Conservation (phyloP, 306 rosid genomes). For the Bauhinia variegata region DNA sequence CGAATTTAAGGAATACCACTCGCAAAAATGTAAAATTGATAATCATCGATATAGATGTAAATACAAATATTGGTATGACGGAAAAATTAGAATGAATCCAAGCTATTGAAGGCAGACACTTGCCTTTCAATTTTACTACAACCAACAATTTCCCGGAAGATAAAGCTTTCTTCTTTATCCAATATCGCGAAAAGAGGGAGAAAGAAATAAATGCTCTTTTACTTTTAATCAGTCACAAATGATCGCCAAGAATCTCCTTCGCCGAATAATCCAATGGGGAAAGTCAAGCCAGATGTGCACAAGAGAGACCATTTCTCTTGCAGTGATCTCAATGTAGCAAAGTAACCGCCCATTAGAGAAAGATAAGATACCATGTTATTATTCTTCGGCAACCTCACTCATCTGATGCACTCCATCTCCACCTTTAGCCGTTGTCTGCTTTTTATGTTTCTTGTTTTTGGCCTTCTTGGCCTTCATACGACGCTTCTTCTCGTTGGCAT, state of each 20-base stretch:
- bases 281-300: conserved; percentile 57
- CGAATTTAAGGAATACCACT: conserved; percentile 38
- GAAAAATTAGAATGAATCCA: conserved; percentile 51
- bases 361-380: conserved; percentile 28
- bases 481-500: conserved; percentile 93
- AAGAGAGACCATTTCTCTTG: conserved; percentile 49
- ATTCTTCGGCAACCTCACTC: conserved; percentile 69
- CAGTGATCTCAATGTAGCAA: conserved; percentile 38
- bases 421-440: conserved; percentile 56
- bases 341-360: too few species aligned
- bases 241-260: conserved; percentile 57
- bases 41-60: conserved; percentile 46
- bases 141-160: conserved; percentile 57
- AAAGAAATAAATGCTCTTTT: conserved; percentile 33
- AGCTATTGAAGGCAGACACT: conserved; percentile 48
- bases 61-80: conserved; percentile 61
- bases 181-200: conserved; percentile 8
- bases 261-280: conserved; percentile 52
- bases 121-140: conserved; percentile 65
- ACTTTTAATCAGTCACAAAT: conserved; percentile 45
- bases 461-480: conserved; percentile 94
- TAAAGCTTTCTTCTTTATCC: conserved; percentile 50
- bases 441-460: conserved; percentile 78
- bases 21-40: conserved; percentile 45
- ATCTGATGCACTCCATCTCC: conserved; percentile 66